A percentile compares a stretch with the other conserved stretches of the same genome.
Evolutionary conservation across 352 stramenopile species (phyloP).

Genomic region (Phytophthora foliorum): DNA sequence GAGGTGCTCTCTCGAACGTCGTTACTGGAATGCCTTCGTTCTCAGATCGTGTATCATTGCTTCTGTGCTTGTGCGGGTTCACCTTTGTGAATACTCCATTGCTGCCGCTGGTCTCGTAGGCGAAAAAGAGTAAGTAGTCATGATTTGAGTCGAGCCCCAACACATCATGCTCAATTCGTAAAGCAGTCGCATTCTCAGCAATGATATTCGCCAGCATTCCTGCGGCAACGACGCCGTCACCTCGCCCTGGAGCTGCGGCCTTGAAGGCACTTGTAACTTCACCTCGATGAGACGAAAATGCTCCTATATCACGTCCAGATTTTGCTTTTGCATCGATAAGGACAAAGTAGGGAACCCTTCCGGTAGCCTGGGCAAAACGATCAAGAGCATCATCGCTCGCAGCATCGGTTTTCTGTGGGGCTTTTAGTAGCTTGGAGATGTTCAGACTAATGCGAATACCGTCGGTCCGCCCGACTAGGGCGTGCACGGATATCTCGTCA

Average conservation of each 20-base stretch:
- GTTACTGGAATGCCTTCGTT: slow-evolving; percentile 60
- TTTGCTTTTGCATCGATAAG: slow-evolving; percentile 63
- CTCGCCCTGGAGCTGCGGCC: slow-evolving; percentile 26
- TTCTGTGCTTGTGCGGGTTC: slow-evolving; percentile 66
- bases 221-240: slow-evolving; percentile 53
- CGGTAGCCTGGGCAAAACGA: slow-evolving; percentile 38
- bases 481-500: slow-evolving; percentile 58
- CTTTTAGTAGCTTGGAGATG: slow-evolving; percentile 64
- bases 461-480: slow-evolving; percentile 55
- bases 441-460: slow-evolving; percentile 56
- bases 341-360: slow-evolving; percentile 69
- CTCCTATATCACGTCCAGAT: slow-evolving; percentile 21
- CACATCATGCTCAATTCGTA: slow-evolving; percentile 53
- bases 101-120: slow-evolving; percentile 74
- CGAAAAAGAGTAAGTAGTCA: slow-evolving; percentile 77
- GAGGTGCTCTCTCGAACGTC: slow-evolving; percentile 63
- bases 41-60: slow-evolving; percentile 51
- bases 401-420: slow-evolving; percentile 11
- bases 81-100: slow-evolving; percentile 75
- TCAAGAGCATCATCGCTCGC: slow-evolving; percentile 10
- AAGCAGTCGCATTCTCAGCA: slow-evolving; percentile 57
- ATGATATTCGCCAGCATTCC: slow-evolving; percentile 52
- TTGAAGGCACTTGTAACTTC: slow-evolving; percentile 37
- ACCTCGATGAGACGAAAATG: slow-evolving; percentile 26
- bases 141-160: slow-evolving; percentile 52